These are phyloP conservation scores for Apiotrichum veenhuisii DNA, from an alignment of 1,284 basidiomycete genomes.

Conservation along the genomic window DNA sequence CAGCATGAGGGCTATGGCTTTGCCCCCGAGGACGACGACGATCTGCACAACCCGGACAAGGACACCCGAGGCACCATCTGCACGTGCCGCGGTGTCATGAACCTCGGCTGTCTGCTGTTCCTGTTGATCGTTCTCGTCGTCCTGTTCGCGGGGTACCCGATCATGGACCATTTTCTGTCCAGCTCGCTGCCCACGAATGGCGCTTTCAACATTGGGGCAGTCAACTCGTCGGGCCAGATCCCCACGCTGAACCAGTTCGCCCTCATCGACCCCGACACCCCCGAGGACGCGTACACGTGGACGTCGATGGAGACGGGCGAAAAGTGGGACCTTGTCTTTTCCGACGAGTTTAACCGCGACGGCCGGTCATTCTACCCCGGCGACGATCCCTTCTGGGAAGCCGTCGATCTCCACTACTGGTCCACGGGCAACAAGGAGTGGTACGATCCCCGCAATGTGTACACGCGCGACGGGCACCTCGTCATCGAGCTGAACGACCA, in stretches of 20 bases:
- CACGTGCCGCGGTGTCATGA: conserved; percentile 66
- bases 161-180: conserved; percentile 56
- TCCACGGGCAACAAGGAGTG: conserved; percentile 49
- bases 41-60: conserved; percentile 49
- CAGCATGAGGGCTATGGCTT: not conserved
- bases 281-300: conserved; percentile 56
- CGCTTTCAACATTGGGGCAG: conserved; percentile 67
- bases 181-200: conserved; percentile 27
- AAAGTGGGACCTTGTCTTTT: conserved; percentile 68
- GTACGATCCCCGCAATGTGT: conserved; percentile 73
- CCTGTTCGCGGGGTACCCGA: conserved; percentile 76
- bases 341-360: conserved; percentile 79
- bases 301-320: conserved; percentile 63
- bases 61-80: conserved; percentile 59
- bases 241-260: conserved; percentile 55
- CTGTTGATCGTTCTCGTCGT: conserved; percentile 58
- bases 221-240: conserved; percentile 68
- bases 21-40: conserved; percentile 50
- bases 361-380: conserved; percentile 55
- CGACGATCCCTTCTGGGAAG: conserved; percentile 54
- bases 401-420: conserved; percentile 56
- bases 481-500: conserved; percentile 70
- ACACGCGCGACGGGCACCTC: conserved; percentile 74
- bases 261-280: conserved; percentile 67
- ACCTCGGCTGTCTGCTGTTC: conserved; percentile 70